These are phyloP conservation scores for Claviceps lovelessii DNA, from an alignment of 2,329 filamentous ascomycete species.

Conservation along the genomic window DNA sequence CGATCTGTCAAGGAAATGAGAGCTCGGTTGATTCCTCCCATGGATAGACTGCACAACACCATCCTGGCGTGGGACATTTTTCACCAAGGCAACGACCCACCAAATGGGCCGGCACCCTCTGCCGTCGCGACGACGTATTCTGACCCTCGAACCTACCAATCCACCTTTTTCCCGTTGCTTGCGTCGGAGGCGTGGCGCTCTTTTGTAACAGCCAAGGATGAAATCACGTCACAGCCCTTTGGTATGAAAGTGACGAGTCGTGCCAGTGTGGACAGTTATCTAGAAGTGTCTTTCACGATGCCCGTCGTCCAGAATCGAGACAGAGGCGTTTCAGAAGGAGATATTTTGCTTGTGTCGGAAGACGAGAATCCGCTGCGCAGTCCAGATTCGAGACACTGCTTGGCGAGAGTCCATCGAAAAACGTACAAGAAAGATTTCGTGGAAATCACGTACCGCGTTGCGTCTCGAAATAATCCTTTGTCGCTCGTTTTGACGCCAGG, in stretches of 20 bases:
- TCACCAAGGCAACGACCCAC: slow-evolving; percentile 73
- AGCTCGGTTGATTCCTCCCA: slow-evolving; percentile 77
- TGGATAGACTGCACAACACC: slow-evolving; percentile 69
- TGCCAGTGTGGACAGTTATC: slow-evolving; percentile 79
- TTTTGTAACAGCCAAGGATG: slow-evolving; percentile 80
- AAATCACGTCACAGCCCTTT: slow-evolving; percentile 65
- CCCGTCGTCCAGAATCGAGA: slow-evolving; percentile 56
- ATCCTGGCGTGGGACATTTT: slow-evolving; percentile 95
- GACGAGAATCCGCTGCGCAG: slow-evolving; percentile 54
- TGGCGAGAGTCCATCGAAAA: slow-evolving; percentile 69
- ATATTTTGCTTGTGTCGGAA: slow-evolving; percentile 76
- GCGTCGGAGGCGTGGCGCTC: slow-evolving; percentile 92
- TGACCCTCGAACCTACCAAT: slow-evolving; percentile 66
- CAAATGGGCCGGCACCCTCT: slow-evolving; percentile 57
- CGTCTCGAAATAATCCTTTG: slow-evolving; percentile 49
- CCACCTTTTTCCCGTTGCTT: slow-evolving; percentile 79
- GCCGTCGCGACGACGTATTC: slow-evolving; percentile 65
- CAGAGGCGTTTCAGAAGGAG: slow-evolving; percentile 62
- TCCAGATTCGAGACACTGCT: slow-evolving; percentile 57
- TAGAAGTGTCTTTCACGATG: slow-evolving; percentile 81
- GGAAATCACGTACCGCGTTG: slow-evolving; percentile 76
- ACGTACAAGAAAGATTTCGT: slow-evolving; percentile 67
- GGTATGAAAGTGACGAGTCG: slow-evolving; percentile 79
- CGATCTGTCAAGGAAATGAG: slow-evolving; percentile 88
- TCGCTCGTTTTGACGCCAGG: slow-evolving; percentile 52